Conservation (phyloP, 148 eudicot species). For the Vaccinium darrowii region DNA sequence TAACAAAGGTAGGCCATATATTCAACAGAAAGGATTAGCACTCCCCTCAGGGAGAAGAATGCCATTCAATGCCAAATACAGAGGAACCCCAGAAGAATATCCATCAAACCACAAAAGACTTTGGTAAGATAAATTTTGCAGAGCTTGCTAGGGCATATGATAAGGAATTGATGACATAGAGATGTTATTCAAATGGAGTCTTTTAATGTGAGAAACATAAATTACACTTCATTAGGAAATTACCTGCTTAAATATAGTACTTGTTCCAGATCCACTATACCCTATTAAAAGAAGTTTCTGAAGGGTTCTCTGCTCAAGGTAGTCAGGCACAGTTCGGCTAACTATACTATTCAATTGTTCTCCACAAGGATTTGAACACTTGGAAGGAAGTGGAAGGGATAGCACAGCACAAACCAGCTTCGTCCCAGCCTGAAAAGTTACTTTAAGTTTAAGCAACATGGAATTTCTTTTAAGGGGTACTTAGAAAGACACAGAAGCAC, state of each 20-base stretch:
- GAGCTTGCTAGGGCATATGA: neutral
- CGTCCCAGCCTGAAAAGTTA: conserved; percentile 74
- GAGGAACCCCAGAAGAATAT: neutral
- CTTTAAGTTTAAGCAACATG: neutral
- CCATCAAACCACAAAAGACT: neutral
- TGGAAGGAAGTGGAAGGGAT: conserved; percentile 91
- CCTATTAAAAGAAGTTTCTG: conserved; percentile 90
- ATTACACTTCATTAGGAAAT: neutral
- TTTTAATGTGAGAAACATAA: conserved; percentile 1
- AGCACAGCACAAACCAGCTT: conserved; percentile 88
- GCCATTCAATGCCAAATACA: neutral
- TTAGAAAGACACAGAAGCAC: neutral
- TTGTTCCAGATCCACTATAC: conserved; percentile 81
- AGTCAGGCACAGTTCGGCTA: conserved; percentile 59
- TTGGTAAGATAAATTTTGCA: neutral
- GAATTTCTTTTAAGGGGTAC: neutral
- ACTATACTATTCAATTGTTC: conserved; percentile 53
- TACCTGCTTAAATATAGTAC: conserved; percentile 97
- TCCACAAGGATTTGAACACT: conserved; percentile 44
- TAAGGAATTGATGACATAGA: neutral
- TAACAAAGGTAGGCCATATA: neutral
- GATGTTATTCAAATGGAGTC: neutral
- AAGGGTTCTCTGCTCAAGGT: conserved; percentile 59
- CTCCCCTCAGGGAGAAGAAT: neutral
- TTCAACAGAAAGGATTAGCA: neutral